Percentiles rank a stretch among this genome's conserved stretches.
These are phyloP conservation scores for Lodderomyces oxycetoniae DNA, from an alignment of 1,139 yeast species.

Conservation along the genomic window DNA sequence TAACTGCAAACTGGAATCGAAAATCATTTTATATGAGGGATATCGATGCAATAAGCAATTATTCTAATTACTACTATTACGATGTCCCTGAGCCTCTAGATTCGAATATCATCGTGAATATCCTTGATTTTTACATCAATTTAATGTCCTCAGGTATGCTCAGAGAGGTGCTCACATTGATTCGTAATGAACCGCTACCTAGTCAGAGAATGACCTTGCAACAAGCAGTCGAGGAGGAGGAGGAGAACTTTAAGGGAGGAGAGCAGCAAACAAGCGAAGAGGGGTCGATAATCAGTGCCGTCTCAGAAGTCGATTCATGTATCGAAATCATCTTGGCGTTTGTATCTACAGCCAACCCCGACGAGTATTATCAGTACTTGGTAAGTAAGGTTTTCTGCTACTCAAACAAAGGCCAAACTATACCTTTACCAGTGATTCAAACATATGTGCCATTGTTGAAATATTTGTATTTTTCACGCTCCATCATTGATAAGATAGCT, in stretches of 20 bases:
- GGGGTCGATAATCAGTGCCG: conserved; percentile 7
- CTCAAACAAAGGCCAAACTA: conserved; percentile 31
- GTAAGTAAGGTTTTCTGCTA: conserved; percentile 33
- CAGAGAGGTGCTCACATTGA: conserved; percentile 19
- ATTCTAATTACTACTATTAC: conserved; percentile 22
- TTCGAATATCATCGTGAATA: conserved; percentile 13
- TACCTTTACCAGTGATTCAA: conserved; percentile 39
- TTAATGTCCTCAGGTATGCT: conserved; percentile 22
- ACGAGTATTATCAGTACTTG: conserved; percentile 41
- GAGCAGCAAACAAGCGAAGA: conserved; percentile 11
- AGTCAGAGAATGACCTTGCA: conserved; percentile 12
- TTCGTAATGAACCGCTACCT: conserved; percentile 16
- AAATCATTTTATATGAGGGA: conserved; percentile 13
- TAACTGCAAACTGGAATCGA: conserved; percentile 29
- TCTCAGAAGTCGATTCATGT: conserved; percentile 38
- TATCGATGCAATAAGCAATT: conserved; percentile 19
- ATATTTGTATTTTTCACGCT: conserved; percentile 42
- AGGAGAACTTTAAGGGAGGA: conserved; percentile 10
- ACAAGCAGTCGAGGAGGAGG: conserved; percentile 10
- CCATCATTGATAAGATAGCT: conserved; percentile 34
- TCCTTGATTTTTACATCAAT: conserved; percentile 20
- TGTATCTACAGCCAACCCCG: conserved; percentile 54
- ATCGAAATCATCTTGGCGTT: conserved; percentile 45
- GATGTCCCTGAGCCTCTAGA: conserved; percentile 20
- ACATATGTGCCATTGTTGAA: conserved; percentile 49